Conservation (phyloP, 257 asterid genomes). For the Solanum stenotomum region DNA sequence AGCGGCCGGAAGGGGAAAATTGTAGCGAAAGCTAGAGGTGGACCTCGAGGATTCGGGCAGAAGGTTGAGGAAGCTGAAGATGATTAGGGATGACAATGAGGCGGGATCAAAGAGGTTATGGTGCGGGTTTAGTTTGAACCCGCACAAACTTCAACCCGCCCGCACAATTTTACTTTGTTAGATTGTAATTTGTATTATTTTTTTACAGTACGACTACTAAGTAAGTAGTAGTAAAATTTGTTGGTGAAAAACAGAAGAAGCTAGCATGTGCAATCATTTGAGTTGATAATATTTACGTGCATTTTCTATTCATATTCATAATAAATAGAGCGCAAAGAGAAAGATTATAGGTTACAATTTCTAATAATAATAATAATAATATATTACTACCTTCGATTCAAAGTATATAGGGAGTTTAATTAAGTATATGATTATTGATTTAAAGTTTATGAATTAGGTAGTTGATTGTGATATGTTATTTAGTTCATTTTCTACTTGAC, state of each 20-base stretch:
- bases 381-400: too few relatives aligned
- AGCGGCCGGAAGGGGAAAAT: constrained; percentile 39
- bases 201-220: background rate
- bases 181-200: background rate
- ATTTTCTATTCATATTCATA: background rate
- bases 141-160: background rate
- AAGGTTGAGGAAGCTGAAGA: constrained; percentile 36
- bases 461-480: too few relatives aligned
- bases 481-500: too few relatives aligned
- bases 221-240: too few relatives aligned
- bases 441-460: too few relatives aligned
- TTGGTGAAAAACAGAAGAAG: background rate
- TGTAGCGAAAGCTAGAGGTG: constrained; percentile 34
- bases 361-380: too few relatives aligned
- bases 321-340: background rate
- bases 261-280: background rate
- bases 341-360: background rate
- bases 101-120: background rate
- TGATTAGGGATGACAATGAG: background rate
- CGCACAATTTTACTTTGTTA: background rate
- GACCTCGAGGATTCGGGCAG: constrained; percentile 92
- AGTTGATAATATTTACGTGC: background rate
- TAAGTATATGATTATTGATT: too few relatives aligned
- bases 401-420: background rate
- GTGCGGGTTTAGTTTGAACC: background rate